A percentile compares a stretch with the other conserved stretches of the same genome.
These are phyloP conservation scores for Phytopythium helicoides DNA, from an alignment of 352 stramenopile genomes.

Conservation along the genomic window DNA sequence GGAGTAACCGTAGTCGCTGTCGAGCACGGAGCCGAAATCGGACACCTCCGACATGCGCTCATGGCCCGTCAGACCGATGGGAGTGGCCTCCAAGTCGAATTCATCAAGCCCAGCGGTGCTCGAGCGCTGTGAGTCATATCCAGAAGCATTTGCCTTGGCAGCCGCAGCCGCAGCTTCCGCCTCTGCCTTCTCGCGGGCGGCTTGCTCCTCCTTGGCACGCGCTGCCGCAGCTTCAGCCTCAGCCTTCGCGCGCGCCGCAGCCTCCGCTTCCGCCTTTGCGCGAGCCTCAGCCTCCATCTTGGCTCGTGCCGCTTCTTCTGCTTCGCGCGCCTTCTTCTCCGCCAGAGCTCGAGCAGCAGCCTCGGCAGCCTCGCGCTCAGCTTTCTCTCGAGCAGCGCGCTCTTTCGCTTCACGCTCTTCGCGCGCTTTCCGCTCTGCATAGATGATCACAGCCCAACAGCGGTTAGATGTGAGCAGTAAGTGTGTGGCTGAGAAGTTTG, in stretches of 20 bases:
- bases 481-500: background rate
- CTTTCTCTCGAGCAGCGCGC: slow-evolving; percentile 38
- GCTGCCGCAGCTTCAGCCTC: slow-evolving; percentile 23
- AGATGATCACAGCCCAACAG: background rate
- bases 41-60: slow-evolving; percentile 64
- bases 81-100: slow-evolving; percentile 62
- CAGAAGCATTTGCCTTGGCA: slow-evolving; percentile 22
- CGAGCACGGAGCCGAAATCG: slow-evolving; percentile 56
- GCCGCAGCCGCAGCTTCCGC: slow-evolving; percentile 26
- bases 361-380: slow-evolving; percentile 50
- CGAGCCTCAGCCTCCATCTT: slow-evolving; percentile 4
- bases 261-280: slow-evolving; percentile 24
- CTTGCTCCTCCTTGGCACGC: slow-evolving; percentile 13
- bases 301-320: slow-evolving; percentile 14
- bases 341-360: slow-evolving; percentile 40
- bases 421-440: slow-evolving; percentile 44
- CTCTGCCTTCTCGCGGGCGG: slow-evolving; percentile 14
- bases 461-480: background rate
- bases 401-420: slow-evolving; percentile 54
- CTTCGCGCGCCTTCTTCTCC: slow-evolving; percentile 45
- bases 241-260: slow-evolving; percentile 32
- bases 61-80: slow-evolving; percentile 28
- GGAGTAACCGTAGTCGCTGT: slow-evolving; percentile 58
- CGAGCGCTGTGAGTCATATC: slow-evolving; percentile 23
- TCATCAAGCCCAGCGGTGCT: slow-evolving; percentile 54